phyloP scores from a whole-genome alignment of 139 green algal species.

The Bryopsis sp. region DNA sequence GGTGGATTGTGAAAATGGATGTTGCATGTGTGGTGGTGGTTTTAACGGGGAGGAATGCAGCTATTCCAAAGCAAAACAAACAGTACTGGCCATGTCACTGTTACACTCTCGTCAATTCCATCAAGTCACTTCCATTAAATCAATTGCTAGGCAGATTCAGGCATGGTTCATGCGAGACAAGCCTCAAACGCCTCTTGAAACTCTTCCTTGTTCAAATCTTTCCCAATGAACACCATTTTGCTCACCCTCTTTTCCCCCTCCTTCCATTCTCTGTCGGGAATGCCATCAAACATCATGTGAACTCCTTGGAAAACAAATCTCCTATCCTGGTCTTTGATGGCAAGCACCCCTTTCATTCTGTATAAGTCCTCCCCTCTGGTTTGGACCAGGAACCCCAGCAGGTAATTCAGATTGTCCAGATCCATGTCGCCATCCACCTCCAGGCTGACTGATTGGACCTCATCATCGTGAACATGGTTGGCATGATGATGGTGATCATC shows the following conservation, averaged over 20 bases:
- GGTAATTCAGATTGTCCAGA: slow-evolving; percentile 87
- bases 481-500: slow-evolving; percentile 11
- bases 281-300: slow-evolving; percentile 88
- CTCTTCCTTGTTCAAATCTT: slow-evolving; percentile 75
- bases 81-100: no score
- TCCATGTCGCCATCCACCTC: slow-evolving; percentile 82
- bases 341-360: slow-evolving; percentile 91
- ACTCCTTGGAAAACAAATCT: slow-evolving; percentile 92
- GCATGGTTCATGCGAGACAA: slow-evolving; percentile 61
- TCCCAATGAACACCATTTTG: slow-evolving; percentile 91
- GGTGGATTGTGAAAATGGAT: no score
- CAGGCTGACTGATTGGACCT: slow-evolving; percentile 63
- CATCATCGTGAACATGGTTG: slow-evolving; percentile 46
- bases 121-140: no score
- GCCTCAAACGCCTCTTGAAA: slow-evolving; percentile 64
- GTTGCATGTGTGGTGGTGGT: no score
- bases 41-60: no score
- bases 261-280: slow-evolving; percentile 67
- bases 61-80: no score
- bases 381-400: slow-evolving; percentile 79
- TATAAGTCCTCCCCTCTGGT: slow-evolving; percentile 81
- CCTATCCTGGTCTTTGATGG: slow-evolving; percentile 58
- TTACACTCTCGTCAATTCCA: no score
- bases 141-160: no score
- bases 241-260: slow-evolving; percentile 58